phyloP scores from a whole-genome alignment of 768 basidiomycete genomes.

The Amanita fuliginea region DNA sequence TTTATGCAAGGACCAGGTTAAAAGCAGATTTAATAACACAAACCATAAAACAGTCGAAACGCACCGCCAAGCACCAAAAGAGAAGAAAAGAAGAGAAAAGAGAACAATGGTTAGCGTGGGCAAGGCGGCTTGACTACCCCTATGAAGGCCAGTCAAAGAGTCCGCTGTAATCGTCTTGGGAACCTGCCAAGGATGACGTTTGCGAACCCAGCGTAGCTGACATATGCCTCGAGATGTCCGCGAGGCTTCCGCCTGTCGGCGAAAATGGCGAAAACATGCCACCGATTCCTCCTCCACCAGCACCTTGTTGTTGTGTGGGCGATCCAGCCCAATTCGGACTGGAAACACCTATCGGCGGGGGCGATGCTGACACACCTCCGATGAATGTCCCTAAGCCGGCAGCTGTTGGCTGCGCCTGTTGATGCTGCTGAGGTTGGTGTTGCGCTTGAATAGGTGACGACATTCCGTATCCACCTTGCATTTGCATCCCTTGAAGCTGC shows the following conservation, averaged over 20 bases:
- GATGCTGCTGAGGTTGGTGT: slow-evolving; percentile 7
- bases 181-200: slow-evolving; percentile 13
- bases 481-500: slow-evolving; percentile 18
- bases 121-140: background rate
- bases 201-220: slow-evolving; percentile 35
- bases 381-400: slow-evolving; percentile 3
- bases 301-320: background rate
- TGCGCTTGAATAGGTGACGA: slow-evolving; percentile 5
- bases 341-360: slow-evolving; percentile 4
- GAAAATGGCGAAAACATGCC: slow-evolving; percentile 9
- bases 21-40: slow-evolving; percentile 14
- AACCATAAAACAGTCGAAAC: background rate
- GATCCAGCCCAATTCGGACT: slow-evolving; percentile 3
- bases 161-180: slow-evolving; percentile 17
- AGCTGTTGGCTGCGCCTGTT: slow-evolving; percentile 8
- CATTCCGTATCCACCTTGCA: slow-evolving; percentile 11
- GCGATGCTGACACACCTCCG: slow-evolving; percentile 3
- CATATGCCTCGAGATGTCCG: slow-evolving; percentile 33
- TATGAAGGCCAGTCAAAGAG: slow-evolving; percentile 48
- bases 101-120: slow-evolving; percentile 6
- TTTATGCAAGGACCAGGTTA: background rate
- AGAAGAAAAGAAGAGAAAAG: slow-evolving; percentile 8
- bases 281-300: background rate
- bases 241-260: slow-evolving; percentile 20
- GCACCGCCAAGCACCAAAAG: slow-evolving; percentile 13